Evolutionary conservation across 192 early-diverging fungal genomes (phyloP).

Genomic region (Dimargaris xerosporica): DNA sequence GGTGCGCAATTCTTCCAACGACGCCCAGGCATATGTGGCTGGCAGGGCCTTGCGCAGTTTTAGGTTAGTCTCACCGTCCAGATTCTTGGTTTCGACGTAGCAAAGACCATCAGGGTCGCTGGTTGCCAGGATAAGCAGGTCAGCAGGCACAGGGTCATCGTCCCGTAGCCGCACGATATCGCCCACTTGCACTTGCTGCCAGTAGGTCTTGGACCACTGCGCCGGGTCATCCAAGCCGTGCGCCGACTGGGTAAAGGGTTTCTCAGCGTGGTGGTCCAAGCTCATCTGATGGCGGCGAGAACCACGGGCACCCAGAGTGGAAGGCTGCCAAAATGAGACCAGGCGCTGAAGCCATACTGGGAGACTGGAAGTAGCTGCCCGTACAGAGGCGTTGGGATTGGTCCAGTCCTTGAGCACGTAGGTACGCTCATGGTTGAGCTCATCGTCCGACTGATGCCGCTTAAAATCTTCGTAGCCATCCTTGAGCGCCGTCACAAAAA

Average conservation of each 20-base stretch:
- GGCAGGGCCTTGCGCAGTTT: slow-evolving; percentile 64
- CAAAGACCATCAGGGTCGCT: slow-evolving; percentile 72
- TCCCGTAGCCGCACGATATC: slow-evolving; percentile 74
- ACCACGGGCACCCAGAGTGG: too few species aligned
- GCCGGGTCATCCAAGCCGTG: slow-evolving; percentile 14
- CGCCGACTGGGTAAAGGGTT: slow-evolving; percentile 15
- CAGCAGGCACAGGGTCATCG: slow-evolving; percentile 80
- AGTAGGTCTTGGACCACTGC: slow-evolving; percentile 50
- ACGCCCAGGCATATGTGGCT: slow-evolving; percentile 38
- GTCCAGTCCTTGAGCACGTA: slow-evolving; percentile 35
- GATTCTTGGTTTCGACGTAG: slow-evolving; percentile 95
- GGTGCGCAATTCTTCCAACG: slow-evolving; percentile 38
- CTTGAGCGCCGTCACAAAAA: slow-evolving; percentile 65
- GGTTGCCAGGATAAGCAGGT: slow-evolving; percentile 72
- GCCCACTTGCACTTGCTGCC: slow-evolving; percentile 77
- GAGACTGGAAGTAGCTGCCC: too few species aligned
- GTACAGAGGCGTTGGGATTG: slow-evolving; percentile 49
- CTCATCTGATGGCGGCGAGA: background rate
- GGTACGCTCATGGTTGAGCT: slow-evolving; percentile 56
- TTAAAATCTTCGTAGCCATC: slow-evolving; percentile 89
- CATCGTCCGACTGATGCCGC: slow-evolving; percentile 65
- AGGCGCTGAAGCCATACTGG: too few species aligned
- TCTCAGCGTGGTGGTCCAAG: slow-evolving; percentile 21
- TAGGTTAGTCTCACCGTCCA: slow-evolving; percentile 97
- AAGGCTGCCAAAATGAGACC: too few species aligned